These are phyloP conservation scores for Camellia granthamiana DNA, from an alignment of 148 eudicot species.

Conservation along the genomic window DNA sequence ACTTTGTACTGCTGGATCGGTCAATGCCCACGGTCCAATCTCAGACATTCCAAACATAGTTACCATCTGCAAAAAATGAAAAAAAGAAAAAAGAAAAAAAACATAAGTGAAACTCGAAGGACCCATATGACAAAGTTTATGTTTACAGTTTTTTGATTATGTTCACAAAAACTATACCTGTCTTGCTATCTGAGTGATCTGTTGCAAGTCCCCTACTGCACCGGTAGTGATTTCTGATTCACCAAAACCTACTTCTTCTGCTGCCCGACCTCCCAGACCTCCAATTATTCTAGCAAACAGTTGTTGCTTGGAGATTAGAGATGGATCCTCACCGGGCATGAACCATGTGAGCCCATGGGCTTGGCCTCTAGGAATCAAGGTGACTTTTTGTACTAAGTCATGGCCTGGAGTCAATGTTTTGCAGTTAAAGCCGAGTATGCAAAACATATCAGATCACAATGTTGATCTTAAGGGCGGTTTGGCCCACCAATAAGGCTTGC, in stretches of 20 bases:
- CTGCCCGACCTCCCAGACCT: constrained; percentile 82
- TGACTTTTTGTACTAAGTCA: constrained; percentile 81
- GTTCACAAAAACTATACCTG: constrained; percentile 38
- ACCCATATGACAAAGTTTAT: too few relatives aligned
- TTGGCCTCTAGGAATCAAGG: constrained; percentile 78
- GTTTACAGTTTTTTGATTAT: too few relatives aligned
- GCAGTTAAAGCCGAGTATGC: constrained; percentile 14
- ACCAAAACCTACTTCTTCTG: constrained; percentile 78
- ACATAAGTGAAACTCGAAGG: neutral
- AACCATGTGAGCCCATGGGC: constrained; percentile 89
- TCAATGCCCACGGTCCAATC: constrained; percentile 76
- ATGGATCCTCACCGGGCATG: constrained; percentile 63
- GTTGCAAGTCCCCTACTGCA: constrained; percentile 80
- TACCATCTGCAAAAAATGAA: constrained; percentile 55
- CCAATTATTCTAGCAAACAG: constrained; percentile 83
- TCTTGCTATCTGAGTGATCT: constrained; percentile 75
- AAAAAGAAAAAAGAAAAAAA: neutral
- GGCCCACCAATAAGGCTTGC: too few relatives aligned
- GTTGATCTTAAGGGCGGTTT: too few relatives aligned
- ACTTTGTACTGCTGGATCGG: constrained; percentile 63
- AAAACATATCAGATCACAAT: neutral
- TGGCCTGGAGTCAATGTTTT: constrained; percentile 73
- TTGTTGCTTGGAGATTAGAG: constrained; percentile 59
- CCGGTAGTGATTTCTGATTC: constrained; percentile 83
- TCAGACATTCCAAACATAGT: constrained; percentile 82